Conservation (phyloP, 192 early-diverging fungal genomes). For the Spizellomyces punctatus region DNA sequence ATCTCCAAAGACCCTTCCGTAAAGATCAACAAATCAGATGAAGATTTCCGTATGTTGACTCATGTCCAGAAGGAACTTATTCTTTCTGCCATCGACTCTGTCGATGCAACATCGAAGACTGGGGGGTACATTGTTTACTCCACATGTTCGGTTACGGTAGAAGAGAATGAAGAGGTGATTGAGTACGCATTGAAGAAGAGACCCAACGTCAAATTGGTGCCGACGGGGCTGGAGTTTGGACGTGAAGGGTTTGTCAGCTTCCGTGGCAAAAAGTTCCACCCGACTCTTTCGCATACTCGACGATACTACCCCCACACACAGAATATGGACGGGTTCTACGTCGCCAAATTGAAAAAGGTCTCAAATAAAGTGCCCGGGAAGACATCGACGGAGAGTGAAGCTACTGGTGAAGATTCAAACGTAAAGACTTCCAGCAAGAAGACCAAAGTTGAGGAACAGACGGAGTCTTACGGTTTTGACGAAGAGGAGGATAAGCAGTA, state of each 20-base stretch:
- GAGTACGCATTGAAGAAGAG: slow-evolving; percentile 93
- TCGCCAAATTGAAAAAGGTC: slow-evolving; percentile 95
- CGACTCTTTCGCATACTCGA: slow-evolving; percentile 76
- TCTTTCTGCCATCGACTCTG: slow-evolving; percentile 93
- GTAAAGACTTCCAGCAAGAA: slow-evolving; percentile 26
- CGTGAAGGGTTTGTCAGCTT: slow-evolving; percentile 88
- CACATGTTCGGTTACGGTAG: slow-evolving; percentile 96
- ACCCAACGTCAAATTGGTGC: slow-evolving; percentile 91
- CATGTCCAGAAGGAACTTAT: slow-evolving; percentile 97
- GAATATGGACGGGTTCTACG: slow-evolving; percentile 99
- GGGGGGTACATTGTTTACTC: slow-evolving; percentile 98
- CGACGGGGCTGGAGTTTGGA: slow-evolving; percentile 90
- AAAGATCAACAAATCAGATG: slow-evolving; percentile 90
- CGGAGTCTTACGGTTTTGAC: slow-evolving; percentile 55
- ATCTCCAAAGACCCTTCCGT: slow-evolving; percentile 97
- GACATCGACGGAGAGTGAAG: slow-evolving; percentile 40
- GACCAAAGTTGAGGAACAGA: slow-evolving; percentile 17
- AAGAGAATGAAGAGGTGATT: slow-evolving; percentile 97
- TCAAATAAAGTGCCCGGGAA: slow-evolving; percentile 76
- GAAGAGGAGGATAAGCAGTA: slow-evolving; percentile 63
- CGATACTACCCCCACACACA: slow-evolving; percentile 97
- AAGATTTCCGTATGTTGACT: slow-evolving; percentile 91
- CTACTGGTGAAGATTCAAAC: slow-evolving; percentile 19
- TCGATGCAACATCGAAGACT: slow-evolving; percentile 88
- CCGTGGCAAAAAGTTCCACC: slow-evolving; percentile 87